Evolutionary conservation across 352 stramenopile genomes (phyloP), one percentile per base, ranked within the genome.

Genomic region (Globisporangium alternatum): DNA sequence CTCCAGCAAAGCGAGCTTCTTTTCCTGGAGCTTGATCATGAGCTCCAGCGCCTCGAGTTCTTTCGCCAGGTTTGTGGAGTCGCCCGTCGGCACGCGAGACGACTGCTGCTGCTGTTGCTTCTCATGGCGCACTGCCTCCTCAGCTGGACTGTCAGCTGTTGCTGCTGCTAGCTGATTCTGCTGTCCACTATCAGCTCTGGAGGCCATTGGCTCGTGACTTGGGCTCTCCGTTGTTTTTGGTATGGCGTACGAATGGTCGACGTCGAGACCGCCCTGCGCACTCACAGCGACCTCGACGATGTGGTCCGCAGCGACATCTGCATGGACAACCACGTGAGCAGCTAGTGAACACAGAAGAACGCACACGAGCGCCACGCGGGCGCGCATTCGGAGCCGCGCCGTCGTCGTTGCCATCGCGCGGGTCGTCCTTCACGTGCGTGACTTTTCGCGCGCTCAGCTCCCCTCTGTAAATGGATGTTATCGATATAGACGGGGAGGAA

Each of bases 21-120:
- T 69, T 33, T 74, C 64, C 43, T 85, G 76, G 5, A 85, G 44
- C 13, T 64, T 62, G n/a, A 85, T 66, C 67, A 85, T 77, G 37
- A 70, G 44, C 13, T 85, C 69, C n/a, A 82, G 44, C 10, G 44
- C 59, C 25, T 57, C 56, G 25, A 85, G 53, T 39, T 85, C 72
- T 9, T 68, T 58, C 19, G 59, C 35, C 5, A 52, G 12, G 13
- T 30, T 56, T 2, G 35, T 30, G 8, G 22, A 37, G 31, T 47
- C 19, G n/a, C 31, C 8, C 31, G 5, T 37, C 41, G n/a, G 41
- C 0, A 47, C 51, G 30, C 12, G 51, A 19, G 9, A 19, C 6
- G 7, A 8, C 19, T 35, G 12, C 9, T 54, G 22, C 35, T 53
- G 22, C 33, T 44, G 35, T n/a, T n/a, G n/a, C 51, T 37, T n/a